These are phyloP conservation scores for Aspergillus chevalieri DNA, from an alignment of 2,329 filamentous ascomycete species.

Conservation along the genomic window DNA sequence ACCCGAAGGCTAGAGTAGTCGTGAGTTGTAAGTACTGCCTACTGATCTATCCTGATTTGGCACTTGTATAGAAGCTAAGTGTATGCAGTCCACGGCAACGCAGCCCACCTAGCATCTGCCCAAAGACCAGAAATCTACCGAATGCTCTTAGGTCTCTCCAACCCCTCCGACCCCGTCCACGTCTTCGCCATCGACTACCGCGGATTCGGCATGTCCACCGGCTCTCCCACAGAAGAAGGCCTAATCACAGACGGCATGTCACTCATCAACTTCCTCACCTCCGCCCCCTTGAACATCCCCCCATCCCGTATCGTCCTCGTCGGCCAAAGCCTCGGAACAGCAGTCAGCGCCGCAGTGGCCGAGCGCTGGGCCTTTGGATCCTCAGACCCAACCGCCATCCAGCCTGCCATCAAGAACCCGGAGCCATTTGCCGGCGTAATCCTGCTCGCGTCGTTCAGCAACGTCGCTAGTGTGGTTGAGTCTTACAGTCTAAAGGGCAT, in stretches of 20 bases:
- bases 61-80: neutral
- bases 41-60: too few species aligned
- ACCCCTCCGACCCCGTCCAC: conserved; percentile 58
- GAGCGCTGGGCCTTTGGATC: conserved; percentile 59
- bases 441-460: conserved; percentile 73
- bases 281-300: conserved; percentile 57
- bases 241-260: conserved; percentile 73
- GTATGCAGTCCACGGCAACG: conserved; percentile 55
- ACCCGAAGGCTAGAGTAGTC: conserved; percentile 49
- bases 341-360: conserved; percentile 67
- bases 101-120: conserved; percentile 75
- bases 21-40: conserved; percentile 44
- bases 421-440: conserved; percentile 73
- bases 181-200: conserved; percentile 87
- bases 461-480: conserved; percentile 64
- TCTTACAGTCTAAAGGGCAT: conserved; percentile 74
- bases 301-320: conserved; percentile 69
- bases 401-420: conserved; percentile 37
- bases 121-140: conserved; percentile 73
- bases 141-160: conserved; percentile 64
- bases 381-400: conserved; percentile 23
- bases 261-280: conserved; percentile 59
- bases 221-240: conserved; percentile 72
- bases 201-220: conserved; percentile 75
- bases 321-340: conserved; percentile 84